Evolutionary conservation across 495 filamentous ascomycete species (phyloP).

Genomic region (Copromyces sp.): DNA sequence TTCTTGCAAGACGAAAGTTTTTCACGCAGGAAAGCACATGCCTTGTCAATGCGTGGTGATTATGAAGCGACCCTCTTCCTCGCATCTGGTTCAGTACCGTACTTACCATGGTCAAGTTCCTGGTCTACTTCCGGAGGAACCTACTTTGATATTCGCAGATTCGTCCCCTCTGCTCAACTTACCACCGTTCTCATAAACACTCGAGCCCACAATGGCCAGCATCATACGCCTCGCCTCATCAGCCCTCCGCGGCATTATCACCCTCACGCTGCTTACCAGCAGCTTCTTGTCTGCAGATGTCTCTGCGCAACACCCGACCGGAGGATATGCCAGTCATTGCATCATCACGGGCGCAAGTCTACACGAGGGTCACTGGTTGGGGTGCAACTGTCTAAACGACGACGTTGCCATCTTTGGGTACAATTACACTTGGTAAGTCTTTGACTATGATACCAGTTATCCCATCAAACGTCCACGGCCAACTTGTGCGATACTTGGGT

Average conservation of each 20-base stretch:
- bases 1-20: neutral
- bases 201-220: neutral
- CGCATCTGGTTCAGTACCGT: neutral
- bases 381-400: slow-evolving; percentile 11
- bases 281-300: neutral
- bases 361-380: slow-evolving; percentile 10
- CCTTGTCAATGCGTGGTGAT: neutral
- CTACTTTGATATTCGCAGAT: neutral
- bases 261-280: neutral
- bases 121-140: neutral
- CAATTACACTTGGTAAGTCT: slow-evolving; percentile 15
- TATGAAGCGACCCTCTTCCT: neutral
- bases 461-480: neutral
- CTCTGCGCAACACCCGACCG: neutral
- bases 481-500: neutral
- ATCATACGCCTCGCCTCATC: neutral
- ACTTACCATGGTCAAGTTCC: neutral
- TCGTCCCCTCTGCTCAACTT: neutral
- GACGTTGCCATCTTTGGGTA: slow-evolving; percentile 6
- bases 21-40: neutral
- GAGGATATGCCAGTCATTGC: slow-evolving; percentile 7
- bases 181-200: neutral
- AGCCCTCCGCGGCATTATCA: neutral
- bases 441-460: neutral
- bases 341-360: slow-evolving; percentile 7